These are phyloP conservation scores for Mucor irregularis DNA, from an alignment of 371 early-diverging fungal species.

Conservation along the genomic window DNA sequence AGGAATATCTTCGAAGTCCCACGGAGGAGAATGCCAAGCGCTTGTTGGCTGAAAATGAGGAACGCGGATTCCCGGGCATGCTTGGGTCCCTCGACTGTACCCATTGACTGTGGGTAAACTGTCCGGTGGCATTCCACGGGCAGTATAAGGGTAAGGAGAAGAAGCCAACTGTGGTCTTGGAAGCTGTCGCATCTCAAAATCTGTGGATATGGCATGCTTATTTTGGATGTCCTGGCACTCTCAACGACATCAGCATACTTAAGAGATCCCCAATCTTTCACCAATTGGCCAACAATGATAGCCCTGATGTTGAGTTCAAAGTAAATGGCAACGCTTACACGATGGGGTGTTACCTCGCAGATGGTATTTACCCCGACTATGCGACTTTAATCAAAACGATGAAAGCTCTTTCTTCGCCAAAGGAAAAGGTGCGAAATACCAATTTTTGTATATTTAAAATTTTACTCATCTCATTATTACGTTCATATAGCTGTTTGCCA, in stretches of 20 bases:
- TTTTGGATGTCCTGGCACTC: neutral
- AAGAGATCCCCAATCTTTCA: neutral
- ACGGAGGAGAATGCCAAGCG: neutral
- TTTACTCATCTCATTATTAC: too few species aligned
- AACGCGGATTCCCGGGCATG: conserved; percentile 1
- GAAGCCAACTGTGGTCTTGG: conserved; percentile 1
- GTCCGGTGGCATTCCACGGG: neutral
- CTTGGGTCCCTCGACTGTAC: conserved; percentile 5
- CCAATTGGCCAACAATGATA: neutral
- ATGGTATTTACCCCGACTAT: neutral
- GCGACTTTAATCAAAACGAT: neutral
- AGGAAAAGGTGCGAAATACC: neutral
- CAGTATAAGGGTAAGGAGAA: neutral
- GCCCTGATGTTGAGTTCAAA: too few species aligned
- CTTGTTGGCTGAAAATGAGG: neutral
- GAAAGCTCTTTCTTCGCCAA: neutral
- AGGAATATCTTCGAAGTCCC: neutral
- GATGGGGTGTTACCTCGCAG: neutral
- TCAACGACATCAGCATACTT: neutral
- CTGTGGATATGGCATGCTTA: conserved; percentile 1
- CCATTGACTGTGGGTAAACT: conserved; percentile 1
- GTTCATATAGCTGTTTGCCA: neutral
- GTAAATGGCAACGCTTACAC: too few species aligned
- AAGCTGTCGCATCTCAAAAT: neutral
- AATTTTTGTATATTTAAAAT: neutral